Base-by-base conservation (phyloP, 140 eudicot species). In the Oenanthe javanica region DNA sequence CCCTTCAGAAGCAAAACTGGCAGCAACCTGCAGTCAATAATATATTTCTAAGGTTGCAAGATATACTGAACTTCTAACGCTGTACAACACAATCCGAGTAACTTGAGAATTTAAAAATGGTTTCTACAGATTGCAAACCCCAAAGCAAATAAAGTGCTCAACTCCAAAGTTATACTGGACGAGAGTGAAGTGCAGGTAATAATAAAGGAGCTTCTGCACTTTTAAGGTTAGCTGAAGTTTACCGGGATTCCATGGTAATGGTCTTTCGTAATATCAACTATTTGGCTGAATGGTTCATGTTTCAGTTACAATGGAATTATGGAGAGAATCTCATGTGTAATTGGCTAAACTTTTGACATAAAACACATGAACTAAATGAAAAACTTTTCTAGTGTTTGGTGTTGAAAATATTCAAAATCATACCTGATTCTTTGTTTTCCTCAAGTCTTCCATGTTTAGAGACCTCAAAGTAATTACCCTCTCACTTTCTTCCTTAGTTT, bases 1-100 rank as follows among this genome's bases (percentile, higher is more conserved):
- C 61, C 99, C 99, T 86, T 89, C 97, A 0, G 97, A 82, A 63
- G 97, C 97, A 89, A 95, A 95, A 89, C 99, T 95, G 11, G 99
- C 93, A 52, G 99, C 95, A 69, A 95, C 99, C 99, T 95, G 91
- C 73, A 82, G 64, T 36, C 16, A 13, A 25, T 27, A 18, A 75
- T 27, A 69, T 31, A 67, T 66, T 31, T 27, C 11, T 27, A 25
- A 66, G 72, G 16, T 66, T 12, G 15, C 19, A 66, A 27, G 21
- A 23, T 25, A 27, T 9, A 10, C 61, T 54, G 6, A 10, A 51
- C 57, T 51, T 55, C 42, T 10, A 66, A 27, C 45, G 31, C 43
- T 66, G 2, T n/a, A 61, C 70, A 61, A 61, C 70, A 19, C 70
- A n/a, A 6, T 66, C 27, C 25, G 42, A 25, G 9, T 27, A 36